A percentile compares a stretch with the other conserved stretches of the same genome.
These are phyloP conservation scores for Pseudocohnilembus persalinus DNA, from an alignment of 169 alveolate species.

Conservation along the genomic window DNA sequence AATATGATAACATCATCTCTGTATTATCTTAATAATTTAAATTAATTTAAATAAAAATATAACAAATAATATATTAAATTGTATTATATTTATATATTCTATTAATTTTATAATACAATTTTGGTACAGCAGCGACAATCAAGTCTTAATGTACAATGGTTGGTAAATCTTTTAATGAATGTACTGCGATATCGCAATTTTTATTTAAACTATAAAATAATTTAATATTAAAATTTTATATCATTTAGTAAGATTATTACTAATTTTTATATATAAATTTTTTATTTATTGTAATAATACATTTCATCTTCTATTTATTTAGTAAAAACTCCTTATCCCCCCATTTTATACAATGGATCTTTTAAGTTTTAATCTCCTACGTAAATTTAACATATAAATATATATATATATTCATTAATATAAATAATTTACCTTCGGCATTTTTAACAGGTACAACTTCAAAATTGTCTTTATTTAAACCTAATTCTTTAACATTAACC, in stretches of 20 bases:
- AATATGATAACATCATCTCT: constrained; percentile 63
- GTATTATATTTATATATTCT: not conserved
- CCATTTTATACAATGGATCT: constrained; percentile 55
- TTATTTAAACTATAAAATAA: constrained; percentile 25
- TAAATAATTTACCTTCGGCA: constrained; percentile 24
- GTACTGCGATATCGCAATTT: constrained; percentile 61
- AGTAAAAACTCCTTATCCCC: constrained; percentile 59
- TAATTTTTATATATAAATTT: not conserved
- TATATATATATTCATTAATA: not conserved
- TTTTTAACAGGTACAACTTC: constrained; percentile 32
- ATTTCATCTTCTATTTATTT: constrained; percentile 54
- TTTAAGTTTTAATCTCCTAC: constrained; percentile 61
- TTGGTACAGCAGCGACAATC: constrained; percentile 54
- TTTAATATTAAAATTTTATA: not conserved
- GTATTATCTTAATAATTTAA: constrained; percentile 23
- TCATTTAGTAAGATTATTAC: not conserved
- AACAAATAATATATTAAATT: not conserved
- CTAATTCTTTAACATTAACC: constrained; percentile 22
- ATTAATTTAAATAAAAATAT: too few relatives aligned
- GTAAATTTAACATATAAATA: not conserved
- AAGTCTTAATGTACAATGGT: constrained; percentile 38
- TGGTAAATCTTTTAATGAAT: constrained; percentile 68
- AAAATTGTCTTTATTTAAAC: constrained; percentile 15
- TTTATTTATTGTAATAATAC: too few relatives aligned
- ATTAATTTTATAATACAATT: constrained; percentile 17